Evolutionary conservation across 768 basidiomycete species (phyloP).

Genomic region (Russula brevipes): DNA sequence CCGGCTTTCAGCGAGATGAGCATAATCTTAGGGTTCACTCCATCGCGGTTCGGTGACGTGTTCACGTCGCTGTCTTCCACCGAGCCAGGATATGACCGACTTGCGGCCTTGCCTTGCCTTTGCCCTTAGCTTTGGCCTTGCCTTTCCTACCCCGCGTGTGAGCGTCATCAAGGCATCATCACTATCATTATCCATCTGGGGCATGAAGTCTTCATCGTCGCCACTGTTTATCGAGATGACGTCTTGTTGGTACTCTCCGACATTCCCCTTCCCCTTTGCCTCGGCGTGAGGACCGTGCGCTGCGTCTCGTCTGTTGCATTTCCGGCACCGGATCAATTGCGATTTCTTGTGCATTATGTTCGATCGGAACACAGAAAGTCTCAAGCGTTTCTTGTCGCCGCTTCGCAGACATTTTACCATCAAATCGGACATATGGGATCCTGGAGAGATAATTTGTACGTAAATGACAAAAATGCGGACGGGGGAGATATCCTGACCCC

Average conservation of each 20-base stretch:
- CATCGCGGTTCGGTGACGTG: constrained; percentile 14
- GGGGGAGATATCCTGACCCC: constrained; percentile 41
- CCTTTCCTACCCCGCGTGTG: constrained; percentile 25
- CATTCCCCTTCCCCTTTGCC: not conserved
- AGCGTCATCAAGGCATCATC: constrained; percentile 8
- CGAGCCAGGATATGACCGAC: not conserved
- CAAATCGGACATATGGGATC: constrained; percentile 75
- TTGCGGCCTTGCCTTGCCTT: constrained; percentile 28
- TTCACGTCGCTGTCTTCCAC: not conserved
- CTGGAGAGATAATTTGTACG: constrained; percentile 34
- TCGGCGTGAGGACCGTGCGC: constrained; percentile 5
- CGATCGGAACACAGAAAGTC: constrained; percentile 65
- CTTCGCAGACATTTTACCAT: constrained; percentile 80
- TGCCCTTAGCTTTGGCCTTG: constrained; percentile 25
- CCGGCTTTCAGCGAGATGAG: constrained; percentile 81
- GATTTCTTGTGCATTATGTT: constrained; percentile 27
- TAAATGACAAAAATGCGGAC: not conserved
- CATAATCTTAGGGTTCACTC: constrained; percentile 69
- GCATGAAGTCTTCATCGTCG: constrained; percentile 35
- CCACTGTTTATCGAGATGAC: constrained; percentile 15
- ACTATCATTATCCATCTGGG: constrained; percentile 27
- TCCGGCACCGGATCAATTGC: constrained; percentile 15
- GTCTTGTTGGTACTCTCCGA: constrained; percentile 13
- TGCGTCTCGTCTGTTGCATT: constrained; percentile 21
- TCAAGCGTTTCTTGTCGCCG: constrained; percentile 73